Evolutionary conservation across 2,329 filamentous ascomycete species (phyloP).

Genomic region (Fusarium sp.): DNA sequence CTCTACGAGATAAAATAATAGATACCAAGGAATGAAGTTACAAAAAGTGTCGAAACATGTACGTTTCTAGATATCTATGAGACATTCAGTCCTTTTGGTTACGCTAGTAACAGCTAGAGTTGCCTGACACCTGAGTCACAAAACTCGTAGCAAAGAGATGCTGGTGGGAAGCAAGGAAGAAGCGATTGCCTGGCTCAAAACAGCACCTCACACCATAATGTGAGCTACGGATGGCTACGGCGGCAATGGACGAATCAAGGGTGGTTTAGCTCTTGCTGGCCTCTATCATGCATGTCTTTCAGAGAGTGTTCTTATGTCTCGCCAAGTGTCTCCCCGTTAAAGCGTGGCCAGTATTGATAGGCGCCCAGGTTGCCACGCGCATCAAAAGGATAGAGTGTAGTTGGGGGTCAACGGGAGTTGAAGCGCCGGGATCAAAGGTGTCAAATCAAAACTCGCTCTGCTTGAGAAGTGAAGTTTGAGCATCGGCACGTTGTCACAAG

Average conservation of each 20-base stretch:
- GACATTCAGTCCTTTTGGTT: too few species aligned
- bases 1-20: not conserved
- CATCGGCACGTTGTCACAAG: conserved; percentile 10
- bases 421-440: conserved; percentile 2
- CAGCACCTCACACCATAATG: not conserved
- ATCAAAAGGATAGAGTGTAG: conserved; percentile 8
- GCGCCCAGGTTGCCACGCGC: conserved; percentile 25
- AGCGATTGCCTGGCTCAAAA: not conserved
- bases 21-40: not conserved
- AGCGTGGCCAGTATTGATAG: conserved; percentile 39
- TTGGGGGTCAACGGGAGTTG: conserved; percentile 6
- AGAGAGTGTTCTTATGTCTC: conserved; percentile 4
- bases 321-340: not conserved
- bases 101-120: too few species aligned
- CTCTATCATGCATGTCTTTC: not conserved
- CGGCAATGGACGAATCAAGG: not conserved
- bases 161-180: not conserved
- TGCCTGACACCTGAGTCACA: too few species aligned
- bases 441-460: not conserved
- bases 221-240: not conserved
- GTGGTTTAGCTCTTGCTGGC: not conserved
- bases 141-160: too few species aligned
- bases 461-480: not conserved
- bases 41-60: not conserved
- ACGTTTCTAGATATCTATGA: too few species aligned